Evolutionary conservation across 352 stramenopile species (phyloP), one percentile per base, ranked within the genome.

Genomic region (Globisporangium nodosum): DNA sequence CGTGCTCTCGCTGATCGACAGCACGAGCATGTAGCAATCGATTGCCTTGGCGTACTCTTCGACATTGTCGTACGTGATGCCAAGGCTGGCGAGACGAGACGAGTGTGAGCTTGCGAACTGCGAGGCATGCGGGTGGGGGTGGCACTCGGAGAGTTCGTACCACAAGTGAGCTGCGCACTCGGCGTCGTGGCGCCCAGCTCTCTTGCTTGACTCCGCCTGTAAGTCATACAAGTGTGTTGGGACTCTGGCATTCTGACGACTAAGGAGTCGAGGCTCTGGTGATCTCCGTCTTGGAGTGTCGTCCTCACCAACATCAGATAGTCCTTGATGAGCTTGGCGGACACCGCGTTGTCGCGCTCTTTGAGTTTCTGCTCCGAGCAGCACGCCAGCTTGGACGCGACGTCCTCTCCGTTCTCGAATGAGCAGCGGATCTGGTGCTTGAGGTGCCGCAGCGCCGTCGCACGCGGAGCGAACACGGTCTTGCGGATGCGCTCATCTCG

Each of bases 51-150:
- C 62, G 52, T 90, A 94, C 33, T 95, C 83, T 43, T 90, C 77
- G 24, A 92, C 76, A 43, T 96, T 96, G 71, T 96, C 88, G 58
- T 95, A 77, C 37, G 90, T 81, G 53, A 96, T 90, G 0, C 85
- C 88, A 13, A 94, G 76, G 51, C 76, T 83, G 52, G 9, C 13
- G 5, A n/a, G 3, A 24, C 12, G 18, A n/a, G 27, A 27, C 33
- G 27, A 56, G 5, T 5, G 8, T 27, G 16, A 50, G 24, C 6
- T 55, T 50, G n/a, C 3, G 21, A 27, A 58, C 15, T 18, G 46
- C 20, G 15, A 33, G 20, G 5, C 45, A 49, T 30, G 45, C 16
- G n/a, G 5, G 46, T 51, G 20, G 21, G 8, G n/a, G 2, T 11
- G 15, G 30, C 15, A 7, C n/a, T 49, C 7, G 39, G 24, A 16